Percentiles rank a stretch among this genome's conserved stretches.
phyloP scores from a whole-genome alignment of 2,329 filamentous ascomycete genomes.

The Cadophora sp. region DNA sequence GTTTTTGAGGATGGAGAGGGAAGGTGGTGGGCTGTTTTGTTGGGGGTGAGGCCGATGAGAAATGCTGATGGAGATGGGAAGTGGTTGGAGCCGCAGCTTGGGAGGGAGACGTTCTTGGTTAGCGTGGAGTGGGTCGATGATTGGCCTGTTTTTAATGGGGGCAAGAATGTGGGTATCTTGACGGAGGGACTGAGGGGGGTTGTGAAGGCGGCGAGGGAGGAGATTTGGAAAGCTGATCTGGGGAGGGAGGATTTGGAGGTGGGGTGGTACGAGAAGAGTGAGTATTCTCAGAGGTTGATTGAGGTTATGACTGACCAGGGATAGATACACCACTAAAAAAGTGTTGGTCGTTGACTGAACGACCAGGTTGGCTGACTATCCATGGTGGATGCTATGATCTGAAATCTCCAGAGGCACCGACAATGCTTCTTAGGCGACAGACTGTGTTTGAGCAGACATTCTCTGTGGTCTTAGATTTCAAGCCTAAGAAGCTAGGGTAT shows the following conservation, averaged over 20 bases:
- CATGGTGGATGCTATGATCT: conserved; percentile 60
- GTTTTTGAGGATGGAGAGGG: conserved; percentile 45
- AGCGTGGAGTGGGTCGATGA: conserved; percentile 35
- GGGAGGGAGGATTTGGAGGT: conserved; percentile 41
- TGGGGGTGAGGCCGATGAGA: conserved; percentile 26
- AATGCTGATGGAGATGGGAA: not conserved
- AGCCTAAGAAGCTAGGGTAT: conserved; percentile 49
- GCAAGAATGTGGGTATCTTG: conserved; percentile 34
- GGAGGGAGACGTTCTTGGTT: conserved; percentile 35
- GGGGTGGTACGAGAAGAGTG: conserved; percentile 51
- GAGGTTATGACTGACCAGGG: not conserved
- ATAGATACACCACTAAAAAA: conserved; percentile 56
- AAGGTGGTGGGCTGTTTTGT: conserved; percentile 51
- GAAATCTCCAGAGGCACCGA: conserved; percentile 56
- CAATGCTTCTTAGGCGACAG: conserved; percentile 62
- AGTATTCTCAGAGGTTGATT: not conserved
- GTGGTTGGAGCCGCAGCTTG: conserved; percentile 38
- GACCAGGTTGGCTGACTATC: conserved; percentile 53
- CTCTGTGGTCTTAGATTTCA: conserved; percentile 54
- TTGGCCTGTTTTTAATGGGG: conserved; percentile 35
- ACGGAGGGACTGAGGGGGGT: conserved; percentile 45
- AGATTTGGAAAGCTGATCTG: conserved; percentile 48
- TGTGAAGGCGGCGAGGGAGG: conserved; percentile 14
- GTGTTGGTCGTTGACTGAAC: conserved; percentile 55
- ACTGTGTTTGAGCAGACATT: conserved; percentile 52